Evolutionary conservation across 805 yeast species (phyloP), one percentile per base, ranked within the genome.

Genomic region (Myxozyma vanderwaltii): DNA sequence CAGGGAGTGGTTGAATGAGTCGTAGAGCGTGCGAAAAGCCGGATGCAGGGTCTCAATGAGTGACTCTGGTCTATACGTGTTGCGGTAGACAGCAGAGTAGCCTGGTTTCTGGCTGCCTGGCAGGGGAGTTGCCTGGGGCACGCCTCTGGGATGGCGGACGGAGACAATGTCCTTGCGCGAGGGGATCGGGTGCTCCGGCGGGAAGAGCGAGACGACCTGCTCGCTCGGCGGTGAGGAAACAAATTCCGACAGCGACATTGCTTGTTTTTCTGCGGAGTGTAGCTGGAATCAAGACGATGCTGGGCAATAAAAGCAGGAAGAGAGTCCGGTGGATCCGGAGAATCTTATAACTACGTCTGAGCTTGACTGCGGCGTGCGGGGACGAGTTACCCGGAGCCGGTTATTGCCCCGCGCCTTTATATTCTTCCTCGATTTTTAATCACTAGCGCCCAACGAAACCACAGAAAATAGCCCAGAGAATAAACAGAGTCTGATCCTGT

Each of bases 81-180:
- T 82, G 56, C 89, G 73, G 68, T 77, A 86, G 15, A 81, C 69
- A 1, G 82, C 77, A 24, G 88, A 82, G 69, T 70, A 81, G 4
- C 85, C 86, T 1, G 74, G 74, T 58, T 72, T 67, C 40, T 69
- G 68, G 12, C 79, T 61, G 23, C 77, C 76, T 1, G 82, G 79
- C 1, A 81, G 51, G 4, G 79, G 71, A 0, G 69, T 68, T 4
- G 78, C 76, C 66, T 76, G 79, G 29, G 65, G 64, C 40, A 55
- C 17, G 23, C 65, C 65, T 2, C 17, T 24, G 15, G 59, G 58
- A 24, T 47, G 17, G 7, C 35, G 29, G 45, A 40, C 29, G 31
- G 40, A 10, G 23, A 21, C 15, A 40, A 62, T 13, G 36, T 48
- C 50, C 21, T 47, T 46, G 29, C 43, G 39, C 23, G 45, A 21